Evolutionary conservation across 805 yeast genomes (phyloP), one percentile per base, ranked within the genome.

Genomic region (Nakazawaea ishiwadae): DNA sequence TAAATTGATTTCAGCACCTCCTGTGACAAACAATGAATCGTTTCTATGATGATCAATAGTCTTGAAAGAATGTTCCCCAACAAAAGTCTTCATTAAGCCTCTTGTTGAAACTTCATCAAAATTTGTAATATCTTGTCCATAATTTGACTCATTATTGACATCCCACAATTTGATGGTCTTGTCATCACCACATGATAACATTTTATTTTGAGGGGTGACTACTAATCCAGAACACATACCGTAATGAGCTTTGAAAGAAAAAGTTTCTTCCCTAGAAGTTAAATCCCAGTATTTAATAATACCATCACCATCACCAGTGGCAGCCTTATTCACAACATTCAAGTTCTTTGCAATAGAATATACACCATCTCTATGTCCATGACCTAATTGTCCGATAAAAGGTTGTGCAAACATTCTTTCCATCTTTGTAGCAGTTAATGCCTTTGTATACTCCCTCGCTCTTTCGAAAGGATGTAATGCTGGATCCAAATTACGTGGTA

Each of bases 331-430:
- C 38, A 89, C 70, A 34, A 75, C 68, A 33, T 73, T 63, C 56
- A 79, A 79, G 61, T 90, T 84, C 60, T 83, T 84, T 5, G 96
- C 95, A 35, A 93, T 75, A 14, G 81, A 68, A 61, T 93, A 91
- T 11, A 93, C 88, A 44, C 97, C 98, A 58, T 93, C 99, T 44
- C 91, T 69, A 57, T 95, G 99, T 7, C 99, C 99, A 46, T 77
- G 75, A 3, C 99, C 99, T 28, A 93, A 65, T 58, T 93, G 98
- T 1, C 96, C 96, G 16, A 95, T 72, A 62, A 93, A 93, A 2
- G 99, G 99, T 56, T 90, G 90, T 0, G 99, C 98, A 73, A 93
- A 93, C 85, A 93, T 83, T 51, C 97, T 75, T 58, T 91, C 98
- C 65, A 93, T 62, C 59, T 93, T 93, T 12, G 98, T 90, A 20